Conservation (phyloP, 129 eudicot genomes). For the Centella asiatica region DNA sequence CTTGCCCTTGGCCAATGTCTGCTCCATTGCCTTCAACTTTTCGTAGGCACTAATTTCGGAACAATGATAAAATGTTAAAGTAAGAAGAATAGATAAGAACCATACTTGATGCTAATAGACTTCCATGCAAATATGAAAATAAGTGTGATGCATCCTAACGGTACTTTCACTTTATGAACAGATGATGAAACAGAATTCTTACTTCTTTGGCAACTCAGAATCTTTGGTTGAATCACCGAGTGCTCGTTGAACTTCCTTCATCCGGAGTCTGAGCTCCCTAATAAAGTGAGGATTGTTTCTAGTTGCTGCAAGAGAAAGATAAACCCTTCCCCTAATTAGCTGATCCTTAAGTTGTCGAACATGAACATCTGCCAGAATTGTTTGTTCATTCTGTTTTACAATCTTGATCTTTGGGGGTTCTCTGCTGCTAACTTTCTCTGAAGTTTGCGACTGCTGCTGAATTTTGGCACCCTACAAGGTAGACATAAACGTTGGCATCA, state of each 20-base stretch:
- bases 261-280: slow-evolving; percentile 77
- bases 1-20: slow-evolving; percentile 60
- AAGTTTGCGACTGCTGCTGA: slow-evolving; percentile 17
- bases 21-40: slow-evolving; percentile 74
- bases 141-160: background rate
- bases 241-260: slow-evolving; percentile 71
- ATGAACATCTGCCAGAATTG: slow-evolving; percentile 39
- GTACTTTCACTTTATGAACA: background rate
- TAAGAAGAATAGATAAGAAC: background rate
- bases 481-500: background rate
- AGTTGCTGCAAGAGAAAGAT: slow-evolving; percentile 77
- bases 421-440: slow-evolving; percentile 26
- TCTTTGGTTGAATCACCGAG: slow-evolving; percentile 92
- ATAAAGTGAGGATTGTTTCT: slow-evolving; percentile 65
- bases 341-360: slow-evolving; percentile 81
- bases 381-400: slow-evolving; percentile 37
- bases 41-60: slow-evolving; percentile 47
- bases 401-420: slow-evolving; percentile 29
- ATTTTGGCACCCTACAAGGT: slow-evolving; percentile 1
- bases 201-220: slow-evolving; percentile 72
- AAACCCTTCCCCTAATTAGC: slow-evolving; percentile 62
- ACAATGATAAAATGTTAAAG: background rate
- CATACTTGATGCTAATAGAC: background rate
- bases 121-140: background rate
- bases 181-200: slow-evolving; percentile 12